Conservation (phyloP, 495 filamentous ascomycete species). For the Podospora fimiseda region DNA sequence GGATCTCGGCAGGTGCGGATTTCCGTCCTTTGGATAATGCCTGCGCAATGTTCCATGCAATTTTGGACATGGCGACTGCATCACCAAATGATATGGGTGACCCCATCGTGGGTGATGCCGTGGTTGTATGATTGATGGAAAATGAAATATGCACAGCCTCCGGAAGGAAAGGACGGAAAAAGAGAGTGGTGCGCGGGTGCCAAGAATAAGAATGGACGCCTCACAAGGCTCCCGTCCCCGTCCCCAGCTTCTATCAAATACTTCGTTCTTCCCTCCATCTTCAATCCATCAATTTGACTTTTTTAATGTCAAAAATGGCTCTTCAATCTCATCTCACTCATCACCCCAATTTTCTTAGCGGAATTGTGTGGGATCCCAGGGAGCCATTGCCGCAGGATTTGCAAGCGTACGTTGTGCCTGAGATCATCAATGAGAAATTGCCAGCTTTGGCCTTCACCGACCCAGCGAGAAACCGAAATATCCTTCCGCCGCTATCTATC, state of each 20-base stretch:
- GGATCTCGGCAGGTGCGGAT: constrained; percentile 15
- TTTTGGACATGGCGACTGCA: constrained; percentile 12
- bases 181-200: not conserved
- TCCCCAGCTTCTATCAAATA: not conserved
- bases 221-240: not conserved
- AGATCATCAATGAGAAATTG: not conserved
- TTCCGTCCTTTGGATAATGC: constrained; percentile 13
- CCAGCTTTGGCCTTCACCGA: constrained; percentile 8
- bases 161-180: no score
- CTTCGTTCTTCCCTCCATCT: not conserved
- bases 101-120: constrained; percentile 6
- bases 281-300: not conserved
- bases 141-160: constrained; percentile 1
- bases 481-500: constrained; percentile 14
- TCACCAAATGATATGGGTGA: constrained; percentile 17
- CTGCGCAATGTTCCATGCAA: constrained; percentile 9
- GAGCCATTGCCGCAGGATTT: constrained; percentile 11
- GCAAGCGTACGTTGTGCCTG: not conserved
- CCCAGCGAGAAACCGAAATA: not conserved
- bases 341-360: no score
- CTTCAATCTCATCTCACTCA: constrained; percentile 9
- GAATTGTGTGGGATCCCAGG: constrained; percentile 9
- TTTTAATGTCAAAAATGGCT: not conserved
- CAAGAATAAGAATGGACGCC: not conserved
- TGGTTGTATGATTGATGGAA: not conserved